Percentiles rank a stretch among this genome's conserved stretches.
phyloP scores from a whole-genome alignment of 2,329 filamentous ascomycete genomes.

The Teratosphaeria gauchensis region DNA sequence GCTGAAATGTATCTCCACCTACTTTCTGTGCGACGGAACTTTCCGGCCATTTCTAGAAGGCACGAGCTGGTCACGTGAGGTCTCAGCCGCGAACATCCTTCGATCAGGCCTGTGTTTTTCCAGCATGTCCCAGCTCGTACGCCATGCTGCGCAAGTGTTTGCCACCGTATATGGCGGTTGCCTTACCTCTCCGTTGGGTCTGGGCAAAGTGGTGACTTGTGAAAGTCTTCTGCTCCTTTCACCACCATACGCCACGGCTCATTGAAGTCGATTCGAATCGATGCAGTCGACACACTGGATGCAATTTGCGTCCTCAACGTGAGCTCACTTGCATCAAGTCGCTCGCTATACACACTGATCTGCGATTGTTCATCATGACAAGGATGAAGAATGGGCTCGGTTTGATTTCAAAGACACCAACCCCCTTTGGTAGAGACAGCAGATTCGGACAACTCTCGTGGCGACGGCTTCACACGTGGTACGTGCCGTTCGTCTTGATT shows the following conservation, averaged over 20 bases:
- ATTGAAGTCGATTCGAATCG: neutral
- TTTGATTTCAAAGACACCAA: no score
- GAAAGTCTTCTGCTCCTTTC: neutral
- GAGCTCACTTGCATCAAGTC: neutral
- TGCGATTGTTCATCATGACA: no score
- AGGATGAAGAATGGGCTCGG: no score
- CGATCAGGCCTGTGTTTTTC: neutral
- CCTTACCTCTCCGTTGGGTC: neutral
- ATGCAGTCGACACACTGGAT: neutral
- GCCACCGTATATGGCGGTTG: neutral
- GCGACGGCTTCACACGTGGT: neutral
- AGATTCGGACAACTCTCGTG: neutral
- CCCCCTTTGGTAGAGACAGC: neutral
- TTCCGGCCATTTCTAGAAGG: neutral
- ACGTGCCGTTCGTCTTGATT: neutral
- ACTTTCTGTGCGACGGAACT: neutral
- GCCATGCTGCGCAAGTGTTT: no score
- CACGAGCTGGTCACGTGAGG: neutral
- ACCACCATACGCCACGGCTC: no score
- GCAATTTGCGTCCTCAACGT: neutral
- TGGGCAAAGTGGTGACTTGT: neutral
- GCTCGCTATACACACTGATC: no score
- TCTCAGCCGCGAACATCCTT: neutral
- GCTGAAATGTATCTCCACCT: neutral
- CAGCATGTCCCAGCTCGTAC: neutral